A percentile compares a stretch with the other conserved stretches of the same genome.
phyloP scores from a whole-genome alignment of 2,329 filamentous ascomycete species.

The Penicillium sp. region DNA sequence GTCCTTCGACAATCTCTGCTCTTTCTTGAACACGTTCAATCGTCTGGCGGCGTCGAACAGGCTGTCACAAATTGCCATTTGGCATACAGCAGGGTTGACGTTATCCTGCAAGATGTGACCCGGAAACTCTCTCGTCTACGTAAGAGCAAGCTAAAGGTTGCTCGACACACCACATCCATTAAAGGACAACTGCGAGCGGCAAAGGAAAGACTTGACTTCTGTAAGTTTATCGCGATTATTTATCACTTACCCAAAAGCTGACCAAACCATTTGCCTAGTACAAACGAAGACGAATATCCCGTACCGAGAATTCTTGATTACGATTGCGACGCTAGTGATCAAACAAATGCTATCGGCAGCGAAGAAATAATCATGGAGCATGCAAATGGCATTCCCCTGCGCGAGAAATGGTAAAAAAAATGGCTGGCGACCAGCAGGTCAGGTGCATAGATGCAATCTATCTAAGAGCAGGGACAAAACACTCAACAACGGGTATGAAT shows the following conservation, averaged over 20 bases:
- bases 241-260: not conserved
- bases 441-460: slow-evolving; percentile 21
- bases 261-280: slow-evolving; percentile 32
- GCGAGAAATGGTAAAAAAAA: slow-evolving; percentile 36
- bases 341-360: slow-evolving; percentile 38
- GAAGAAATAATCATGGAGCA: slow-evolving; percentile 51
- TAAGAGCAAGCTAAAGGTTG: not conserved
- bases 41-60: not conserved
- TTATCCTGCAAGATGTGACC: not conserved
- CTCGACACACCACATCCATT: not conserved
- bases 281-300: slow-evolving; percentile 46
- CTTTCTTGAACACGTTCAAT: not conserved
- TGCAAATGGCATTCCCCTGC: slow-evolving; percentile 37
- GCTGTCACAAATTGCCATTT: not conserved
- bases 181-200: not conserved
- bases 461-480: too few species aligned
- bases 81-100: not conserved
- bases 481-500: too few species aligned
- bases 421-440: slow-evolving; percentile 36
- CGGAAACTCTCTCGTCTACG: not conserved
- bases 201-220: not conserved
- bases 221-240: too few species aligned
- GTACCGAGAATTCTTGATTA: slow-evolving; percentile 51
- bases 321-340: slow-evolving; percentile 38
- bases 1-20: not conserved